phyloP scores from a whole-genome alignment of 2,329 filamentous ascomycete genomes.

The Trichoderma asperellum region DNA sequence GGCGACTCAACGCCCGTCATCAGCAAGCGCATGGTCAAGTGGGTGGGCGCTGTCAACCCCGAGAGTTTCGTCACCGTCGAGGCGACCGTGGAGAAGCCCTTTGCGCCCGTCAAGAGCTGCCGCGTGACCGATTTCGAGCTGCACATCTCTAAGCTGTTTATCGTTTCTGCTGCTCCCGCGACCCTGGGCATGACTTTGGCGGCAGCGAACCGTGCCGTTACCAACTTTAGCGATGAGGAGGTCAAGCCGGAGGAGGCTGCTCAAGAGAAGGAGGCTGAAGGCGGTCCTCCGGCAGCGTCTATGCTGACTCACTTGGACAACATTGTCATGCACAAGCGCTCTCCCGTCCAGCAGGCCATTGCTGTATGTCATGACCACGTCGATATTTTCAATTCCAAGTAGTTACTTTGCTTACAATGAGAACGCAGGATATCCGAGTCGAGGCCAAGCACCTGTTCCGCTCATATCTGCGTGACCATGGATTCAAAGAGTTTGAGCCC shows the following conservation, averaged over 20 bases:
- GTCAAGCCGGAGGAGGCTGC: conserved; percentile 40
- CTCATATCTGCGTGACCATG: conserved; percentile 74
- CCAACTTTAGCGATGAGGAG: conserved; percentile 64
- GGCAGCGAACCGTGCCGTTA: conserved; percentile 58
- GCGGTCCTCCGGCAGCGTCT: conserved; percentile 61
- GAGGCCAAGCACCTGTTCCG: conserved; percentile 72
- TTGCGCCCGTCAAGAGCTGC: conserved; percentile 87
- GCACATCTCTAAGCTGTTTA: conserved; percentile 83
- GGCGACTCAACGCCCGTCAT: conserved; percentile 43
- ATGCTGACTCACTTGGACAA: conserved; percentile 89
- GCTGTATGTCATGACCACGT: conserved; percentile 54
- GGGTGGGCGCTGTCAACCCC: conserved; percentile 71
- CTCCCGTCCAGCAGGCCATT: conserved; percentile 88
- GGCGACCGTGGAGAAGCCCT: conserved; percentile 77
- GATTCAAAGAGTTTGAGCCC: conserved; percentile 84
- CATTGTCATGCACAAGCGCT: conserved; percentile 88
- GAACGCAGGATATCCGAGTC: conserved; percentile 44
- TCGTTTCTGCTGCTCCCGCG: conserved; percentile 67
- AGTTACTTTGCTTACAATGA: conserved; percentile 20
- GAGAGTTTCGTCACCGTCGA: conserved; percentile 86
- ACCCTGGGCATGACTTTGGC: conserved; percentile 62
- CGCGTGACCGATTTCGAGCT: conserved; percentile 80
- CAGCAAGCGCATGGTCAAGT: conserved; percentile 93
- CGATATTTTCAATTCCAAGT: background rate
- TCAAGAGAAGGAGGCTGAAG: conserved; percentile 47